Percentiles rank a stretch among this genome's conserved stretches.
Conservation (phyloP, 305 asterid genomes). For the Solanum hybrid region DNA sequence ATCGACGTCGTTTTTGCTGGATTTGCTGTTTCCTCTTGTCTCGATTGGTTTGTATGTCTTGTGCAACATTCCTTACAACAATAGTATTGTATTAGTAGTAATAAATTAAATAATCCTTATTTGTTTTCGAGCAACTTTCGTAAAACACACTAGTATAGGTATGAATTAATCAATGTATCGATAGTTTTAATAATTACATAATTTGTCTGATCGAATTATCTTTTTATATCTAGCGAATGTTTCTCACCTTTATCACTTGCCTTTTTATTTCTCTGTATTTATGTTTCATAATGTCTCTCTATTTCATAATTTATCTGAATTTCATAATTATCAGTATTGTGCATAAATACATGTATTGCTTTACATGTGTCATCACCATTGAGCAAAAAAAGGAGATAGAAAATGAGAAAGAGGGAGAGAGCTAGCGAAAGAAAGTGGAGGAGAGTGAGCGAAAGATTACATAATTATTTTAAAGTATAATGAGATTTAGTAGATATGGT, state of each 20-base stretch:
- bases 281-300: not conserved
- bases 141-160: not conserved
- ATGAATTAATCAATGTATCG: not conserved
- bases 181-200: not conserved
- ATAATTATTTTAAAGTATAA: not conserved
- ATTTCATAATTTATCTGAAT: not conserved
- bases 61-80: not conserved
- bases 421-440: not conserved
- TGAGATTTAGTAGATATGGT: not conserved
- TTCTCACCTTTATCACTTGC: rapidly evolving
- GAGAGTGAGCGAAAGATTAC: not conserved
- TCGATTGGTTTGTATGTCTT: not conserved
- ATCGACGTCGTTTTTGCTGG: not conserved
- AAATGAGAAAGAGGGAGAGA: not conserved
- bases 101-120: not conserved
- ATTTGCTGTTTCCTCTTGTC: not conserved
- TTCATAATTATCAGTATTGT: not conserved
- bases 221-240: not conserved
- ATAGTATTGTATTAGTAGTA: not conserved
- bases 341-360: not conserved
- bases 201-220: not conserved
- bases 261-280: not conserved
- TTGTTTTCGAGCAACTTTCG: not conserved
- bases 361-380: not conserved
- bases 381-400: not conserved